Conservation (phyloP, 176 grass and related monocot genomes). For the Carex kokanica region DNA sequence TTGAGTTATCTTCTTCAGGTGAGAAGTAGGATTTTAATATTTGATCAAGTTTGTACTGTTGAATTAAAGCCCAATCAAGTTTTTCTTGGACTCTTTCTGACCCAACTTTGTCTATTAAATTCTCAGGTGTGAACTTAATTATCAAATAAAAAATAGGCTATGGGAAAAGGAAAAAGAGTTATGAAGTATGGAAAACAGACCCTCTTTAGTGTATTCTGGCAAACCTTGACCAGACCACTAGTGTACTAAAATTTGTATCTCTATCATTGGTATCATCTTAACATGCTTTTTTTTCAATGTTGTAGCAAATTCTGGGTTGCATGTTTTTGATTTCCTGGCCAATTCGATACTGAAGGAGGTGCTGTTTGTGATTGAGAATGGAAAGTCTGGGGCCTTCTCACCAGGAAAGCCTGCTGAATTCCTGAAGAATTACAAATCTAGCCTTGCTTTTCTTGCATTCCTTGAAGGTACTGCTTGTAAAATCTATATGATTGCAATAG, state of each 20-base stretch:
- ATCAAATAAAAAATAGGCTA: background rate
- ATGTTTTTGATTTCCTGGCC: constrained; percentile 97
- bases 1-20: constrained; percentile 94
- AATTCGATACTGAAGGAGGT: constrained; percentile 98
- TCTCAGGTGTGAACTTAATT: background rate
- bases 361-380: constrained; percentile 74
- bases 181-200: background rate
- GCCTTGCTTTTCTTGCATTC: constrained; percentile 82
- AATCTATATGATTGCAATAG: background rate
- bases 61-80: background rate
- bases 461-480: constrained; percentile 64
- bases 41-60: background rate
- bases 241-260: background rate
- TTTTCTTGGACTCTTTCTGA: background rate
- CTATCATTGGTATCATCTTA: constrained; percentile 7
- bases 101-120: background rate
- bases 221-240: background rate
- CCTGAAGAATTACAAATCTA: constrained; percentile 90
- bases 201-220: background rate
- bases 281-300: constrained; percentile 21
- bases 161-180: background rate
- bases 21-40: background rate
- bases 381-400: constrained; percentile 87
- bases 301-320: constrained; percentile 94
- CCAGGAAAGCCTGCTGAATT: constrained; percentile 91